Base-by-base conservation (phyloP, 2,329 filamentous ascomycete genomes). In the Aspergillus fischeri region DNA sequence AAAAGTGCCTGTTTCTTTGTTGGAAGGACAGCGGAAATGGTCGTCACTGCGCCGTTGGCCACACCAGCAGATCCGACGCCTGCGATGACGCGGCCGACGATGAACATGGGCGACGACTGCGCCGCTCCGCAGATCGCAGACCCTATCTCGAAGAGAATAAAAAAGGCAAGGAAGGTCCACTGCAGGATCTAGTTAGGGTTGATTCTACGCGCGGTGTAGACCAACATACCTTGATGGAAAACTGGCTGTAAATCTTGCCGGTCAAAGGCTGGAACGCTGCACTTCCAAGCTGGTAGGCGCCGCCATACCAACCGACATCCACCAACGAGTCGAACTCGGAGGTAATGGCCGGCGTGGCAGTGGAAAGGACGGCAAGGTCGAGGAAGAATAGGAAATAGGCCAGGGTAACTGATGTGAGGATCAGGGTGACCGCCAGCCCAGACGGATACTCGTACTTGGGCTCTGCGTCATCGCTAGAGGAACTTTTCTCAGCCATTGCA, bases 61-160 rank as follows among this genome's bases (percentile, higher is more conserved):
- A 69, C 42, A 3, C 67, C 67, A 42, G 67, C 53, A 45, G 63
- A 60, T 6, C 67, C 67, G 6, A 66, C 20, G 2, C 67, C 66
- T 3, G 67, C 63, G 29, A 70, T 58, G 3, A 52, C 53, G 11
- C 67, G 63, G n/a, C 67, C 66, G 24, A 66, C 47, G 42, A 70
- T 70, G n/a, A 70, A 66, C 66, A 67, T 69, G 17, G 56, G 25
- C 8, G 64, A 70, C 4, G 63, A 67, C 21, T 61, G 57, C 4
- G 67, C 63, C 11, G 59, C 64, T 41, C 58, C 65, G 32, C 63
- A 69, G 9, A 69, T 55, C 10, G 60, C 56, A 51, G 65, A 68
- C 4, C 67, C 67, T 27, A 73, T 20, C 45, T 71, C 65, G 53
- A 74, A 75, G 51, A 75, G 60, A 9, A 65, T 21, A 11, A 75